phyloP scores from a whole-genome alignment of 148 eudicot species.

The Salicornia ramosissima region DNA sequence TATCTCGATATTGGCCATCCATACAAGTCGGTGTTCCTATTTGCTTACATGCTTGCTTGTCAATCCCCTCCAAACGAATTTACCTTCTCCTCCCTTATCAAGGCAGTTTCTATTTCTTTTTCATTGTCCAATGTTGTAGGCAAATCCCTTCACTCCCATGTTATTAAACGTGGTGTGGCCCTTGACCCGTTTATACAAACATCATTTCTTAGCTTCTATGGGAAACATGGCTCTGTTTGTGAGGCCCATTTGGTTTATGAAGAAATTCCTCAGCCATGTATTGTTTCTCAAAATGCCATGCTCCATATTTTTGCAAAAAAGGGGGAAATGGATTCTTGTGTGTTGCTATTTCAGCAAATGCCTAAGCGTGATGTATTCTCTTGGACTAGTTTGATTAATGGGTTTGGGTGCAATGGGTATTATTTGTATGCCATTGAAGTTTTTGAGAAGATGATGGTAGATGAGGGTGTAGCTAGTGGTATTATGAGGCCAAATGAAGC shows the following conservation, averaged over 20 bases:
- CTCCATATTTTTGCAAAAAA: conserved; percentile 39
- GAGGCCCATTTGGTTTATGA: conserved; percentile 40
- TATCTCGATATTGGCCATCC: conserved; percentile 36
- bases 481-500: conserved; percentile 51
- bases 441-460: conserved; percentile 44
- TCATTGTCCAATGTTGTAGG: conserved; percentile 17
- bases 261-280: conserved; percentile 40
- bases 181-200: conserved; percentile 47
- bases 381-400: conserved; percentile 60
- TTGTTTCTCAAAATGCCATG: conserved; percentile 55
- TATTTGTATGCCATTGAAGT: conserved; percentile 31
- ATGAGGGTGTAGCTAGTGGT: conserved; percentile 27
- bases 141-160: conserved; percentile 38
- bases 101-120: conserved; percentile 35
- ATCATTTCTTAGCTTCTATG: conserved; percentile 37
- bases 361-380: conserved; percentile 43
- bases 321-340: conserved; percentile 43
- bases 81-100: conserved; percentile 50
- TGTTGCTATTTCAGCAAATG: conserved; percentile 43
- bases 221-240: conserved; percentile 21
- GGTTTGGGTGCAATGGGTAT: conserved; percentile 35
- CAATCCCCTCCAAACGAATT: conserved; percentile 39
- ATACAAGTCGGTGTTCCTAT: conserved; percentile 27
- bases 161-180: conserved; percentile 34
- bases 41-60: conserved; percentile 42